These are phyloP conservation scores for Phalaenopsis aphrodite DNA, from an alignment of 106 monocot species.

Conservation along the genomic window DNA sequence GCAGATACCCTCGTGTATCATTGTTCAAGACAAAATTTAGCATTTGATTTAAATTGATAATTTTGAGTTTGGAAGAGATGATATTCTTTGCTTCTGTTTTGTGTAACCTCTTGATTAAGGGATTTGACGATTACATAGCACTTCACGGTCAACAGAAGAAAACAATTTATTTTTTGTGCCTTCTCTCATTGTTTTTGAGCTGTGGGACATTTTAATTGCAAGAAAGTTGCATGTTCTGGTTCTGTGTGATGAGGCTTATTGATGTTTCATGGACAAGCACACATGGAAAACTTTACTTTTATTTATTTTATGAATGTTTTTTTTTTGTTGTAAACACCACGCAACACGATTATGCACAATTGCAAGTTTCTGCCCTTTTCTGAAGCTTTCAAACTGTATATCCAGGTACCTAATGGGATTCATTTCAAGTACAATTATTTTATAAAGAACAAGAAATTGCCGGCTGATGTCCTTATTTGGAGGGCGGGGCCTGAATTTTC, in stretches of 20 bases:
- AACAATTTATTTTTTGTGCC: not conserved
- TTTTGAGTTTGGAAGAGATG: not conserved
- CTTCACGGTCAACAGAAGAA: not conserved
- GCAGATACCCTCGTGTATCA: not conserved
- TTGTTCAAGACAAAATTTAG: not conserved
- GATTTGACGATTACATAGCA: not conserved
- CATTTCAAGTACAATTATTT: constrained; percentile 85
- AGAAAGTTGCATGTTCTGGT: not conserved
- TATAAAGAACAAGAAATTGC: constrained; percentile 29
- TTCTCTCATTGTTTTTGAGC: not conserved
- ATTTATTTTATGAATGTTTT: not conserved
- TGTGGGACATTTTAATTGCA: not conserved
- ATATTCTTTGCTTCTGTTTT: not conserved
- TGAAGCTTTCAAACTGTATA: not conserved
- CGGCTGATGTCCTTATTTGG: constrained; percentile 42
- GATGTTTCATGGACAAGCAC: not conserved
- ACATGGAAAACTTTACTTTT: not conserved
- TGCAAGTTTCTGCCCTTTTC: not conserved
- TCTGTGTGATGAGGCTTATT: not conserved
- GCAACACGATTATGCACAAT: not conserved
- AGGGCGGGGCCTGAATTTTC: constrained; percentile 76
- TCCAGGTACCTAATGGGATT: constrained; percentile 71
- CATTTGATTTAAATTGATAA: constrained; percentile 3
- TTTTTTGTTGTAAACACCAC: not conserved
- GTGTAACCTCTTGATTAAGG: not conserved